phyloP scores from a whole-genome alignment of 78 protist genomes.

The Dictyostelium intermedium region DNA sequence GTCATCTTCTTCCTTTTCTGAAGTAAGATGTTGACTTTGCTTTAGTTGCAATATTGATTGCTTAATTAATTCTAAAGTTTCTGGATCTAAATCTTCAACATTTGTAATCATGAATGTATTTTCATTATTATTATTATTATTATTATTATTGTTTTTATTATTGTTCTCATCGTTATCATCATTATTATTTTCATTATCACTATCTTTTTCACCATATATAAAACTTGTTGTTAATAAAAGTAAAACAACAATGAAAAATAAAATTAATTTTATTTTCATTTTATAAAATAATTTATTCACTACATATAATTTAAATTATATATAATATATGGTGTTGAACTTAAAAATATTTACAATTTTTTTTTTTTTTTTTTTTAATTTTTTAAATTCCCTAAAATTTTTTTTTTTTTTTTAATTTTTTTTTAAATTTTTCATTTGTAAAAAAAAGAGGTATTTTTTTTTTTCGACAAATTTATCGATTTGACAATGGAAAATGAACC shows the following conservation, averaged over 20 bases:
- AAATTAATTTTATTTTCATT: too few species aligned
- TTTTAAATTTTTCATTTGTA: too few species aligned
- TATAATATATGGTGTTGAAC: neutral
- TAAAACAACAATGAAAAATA: neutral
- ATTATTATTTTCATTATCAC: neutral
- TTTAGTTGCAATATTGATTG: neutral
- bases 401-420: too few species aligned
- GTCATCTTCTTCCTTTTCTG: neutral
- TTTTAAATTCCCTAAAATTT: neutral
- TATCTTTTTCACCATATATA: neutral
- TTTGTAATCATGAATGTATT: neutral
- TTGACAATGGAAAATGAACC: slow-evolving; percentile 45
- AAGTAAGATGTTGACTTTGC: neutral
- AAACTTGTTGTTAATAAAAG: neutral
- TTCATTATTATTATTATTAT: neutral
- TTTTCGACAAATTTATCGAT: neutral
- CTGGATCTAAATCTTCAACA: neutral
- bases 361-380: neutral
- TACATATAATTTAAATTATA: too few species aligned
- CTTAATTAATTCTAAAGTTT: neutral
- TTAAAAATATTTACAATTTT: neutral
- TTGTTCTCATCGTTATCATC: neutral
- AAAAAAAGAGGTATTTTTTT: too few species aligned
- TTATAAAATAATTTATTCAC: too few species aligned
- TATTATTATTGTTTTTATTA: neutral